These are phyloP conservation scores for Populus simonii DNA, from an alignment of 345 rosid genomes.

Conservation along the genomic window DNA sequence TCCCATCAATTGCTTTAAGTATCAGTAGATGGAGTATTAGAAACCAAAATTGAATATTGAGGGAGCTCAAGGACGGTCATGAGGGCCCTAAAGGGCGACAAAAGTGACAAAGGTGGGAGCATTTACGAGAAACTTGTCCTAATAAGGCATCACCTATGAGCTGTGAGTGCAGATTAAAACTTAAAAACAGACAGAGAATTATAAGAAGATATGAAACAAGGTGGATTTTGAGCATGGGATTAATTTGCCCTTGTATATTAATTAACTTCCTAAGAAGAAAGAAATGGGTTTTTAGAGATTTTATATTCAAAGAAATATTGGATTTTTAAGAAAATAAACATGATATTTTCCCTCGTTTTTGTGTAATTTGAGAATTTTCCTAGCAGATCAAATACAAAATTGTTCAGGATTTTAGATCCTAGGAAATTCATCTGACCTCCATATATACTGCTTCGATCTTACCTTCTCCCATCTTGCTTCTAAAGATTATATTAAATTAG, in stretches of 20 bases:
- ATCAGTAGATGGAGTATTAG: not conserved
- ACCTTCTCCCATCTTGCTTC: too few relatives aligned
- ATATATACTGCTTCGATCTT: too few relatives aligned
- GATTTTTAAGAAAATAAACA: too few relatives aligned
- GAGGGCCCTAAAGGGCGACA: conserved; percentile 7
- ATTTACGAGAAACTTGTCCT: conserved; percentile 19
- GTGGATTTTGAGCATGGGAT: not conserved
- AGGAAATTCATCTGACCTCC: too few relatives aligned
- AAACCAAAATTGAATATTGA: not conserved
- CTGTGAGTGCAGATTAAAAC: conserved; percentile 19
- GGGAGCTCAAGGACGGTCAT: not conserved
- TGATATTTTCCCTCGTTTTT: too few relatives aligned
- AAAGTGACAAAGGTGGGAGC: conserved; percentile 21
- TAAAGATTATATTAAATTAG: too few relatives aligned
- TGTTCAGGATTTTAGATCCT: too few relatives aligned
- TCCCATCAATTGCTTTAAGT: not conserved
- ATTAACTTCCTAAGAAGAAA: too few relatives aligned
- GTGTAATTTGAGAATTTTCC: too few relatives aligned
- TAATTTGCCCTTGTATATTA: not conserved
- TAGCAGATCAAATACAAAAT: too few relatives aligned
- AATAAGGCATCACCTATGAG: conserved; percentile 13
- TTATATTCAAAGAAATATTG: too few relatives aligned
- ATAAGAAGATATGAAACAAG: not conserved
- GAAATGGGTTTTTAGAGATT: too few relatives aligned
- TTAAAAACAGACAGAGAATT: not conserved